Conservation (phyloP, 768 basidiomycete species). For the Harrya chromipes region DNA sequence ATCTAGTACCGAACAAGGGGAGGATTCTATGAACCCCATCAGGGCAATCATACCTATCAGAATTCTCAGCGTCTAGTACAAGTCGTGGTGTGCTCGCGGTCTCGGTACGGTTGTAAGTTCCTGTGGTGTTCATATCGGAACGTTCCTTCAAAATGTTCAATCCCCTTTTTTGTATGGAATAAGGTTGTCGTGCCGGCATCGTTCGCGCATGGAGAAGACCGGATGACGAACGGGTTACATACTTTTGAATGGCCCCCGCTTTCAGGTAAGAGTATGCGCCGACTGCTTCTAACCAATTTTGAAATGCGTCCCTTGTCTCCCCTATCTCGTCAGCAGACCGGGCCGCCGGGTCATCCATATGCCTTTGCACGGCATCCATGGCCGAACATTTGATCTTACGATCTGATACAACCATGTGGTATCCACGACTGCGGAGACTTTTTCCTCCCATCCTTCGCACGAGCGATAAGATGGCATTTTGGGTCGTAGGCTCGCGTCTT, state of each 20-base stretch:
- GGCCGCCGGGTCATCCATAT: constrained; percentile 3
- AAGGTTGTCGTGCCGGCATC: constrained; percentile 5
- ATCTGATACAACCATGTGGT: constrained; percentile 1
- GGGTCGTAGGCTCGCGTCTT: not conserved
- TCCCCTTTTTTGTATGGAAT: constrained; percentile 2
- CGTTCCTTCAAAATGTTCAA: not conserved
- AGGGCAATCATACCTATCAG: not conserved
- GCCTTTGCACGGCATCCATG: constrained; percentile 1
- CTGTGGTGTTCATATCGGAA: not conserved
- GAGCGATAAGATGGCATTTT: not conserved
- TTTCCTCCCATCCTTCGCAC: constrained; percentile 3
- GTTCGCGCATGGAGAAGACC: not conserved
- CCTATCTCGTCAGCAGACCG: constrained; percentile 1
- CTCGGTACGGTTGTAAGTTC: not conserved
- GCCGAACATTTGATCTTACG: not conserved
- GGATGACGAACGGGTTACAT: not conserved
- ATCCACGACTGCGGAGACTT: not conserved
- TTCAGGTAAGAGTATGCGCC: not conserved
- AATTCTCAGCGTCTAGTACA: not conserved
- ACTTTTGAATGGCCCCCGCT: not conserved
- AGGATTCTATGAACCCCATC: not conserved
- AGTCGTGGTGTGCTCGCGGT: not conserved
- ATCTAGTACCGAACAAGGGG: not conserved
- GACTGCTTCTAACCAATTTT: not conserved
- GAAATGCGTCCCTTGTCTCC: not conserved